Percentiles rank a stretch among this genome's conserved stretches.
phyloP scores from a whole-genome alignment of 257 asterid genomes.

The Capsicum rhomboideum region DNA sequence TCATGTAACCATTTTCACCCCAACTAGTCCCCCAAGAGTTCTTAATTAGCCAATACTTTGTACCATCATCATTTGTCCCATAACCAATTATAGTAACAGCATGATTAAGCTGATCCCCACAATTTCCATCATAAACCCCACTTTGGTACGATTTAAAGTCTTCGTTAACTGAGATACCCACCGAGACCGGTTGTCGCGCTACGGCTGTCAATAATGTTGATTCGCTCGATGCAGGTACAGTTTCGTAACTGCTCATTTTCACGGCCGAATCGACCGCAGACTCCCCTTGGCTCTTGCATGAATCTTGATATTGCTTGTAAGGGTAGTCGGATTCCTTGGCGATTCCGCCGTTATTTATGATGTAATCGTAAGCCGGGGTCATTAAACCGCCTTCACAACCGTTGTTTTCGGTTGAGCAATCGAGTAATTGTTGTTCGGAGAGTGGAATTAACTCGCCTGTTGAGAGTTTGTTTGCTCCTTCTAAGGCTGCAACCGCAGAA shows the following conservation, averaged over 20 bases:
- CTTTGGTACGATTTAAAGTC: background rate
- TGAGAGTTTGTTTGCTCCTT: too few species aligned
- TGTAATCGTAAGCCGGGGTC: too few species aligned
- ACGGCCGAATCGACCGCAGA: background rate
- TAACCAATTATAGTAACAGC: conserved; percentile 10
- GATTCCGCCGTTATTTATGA: too few species aligned
- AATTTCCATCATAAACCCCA: conserved; percentile 3
- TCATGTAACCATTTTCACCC: conserved; percentile 18
- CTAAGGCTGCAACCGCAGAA: too few species aligned
- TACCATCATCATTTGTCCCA: background rate
- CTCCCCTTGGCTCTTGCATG: background rate
- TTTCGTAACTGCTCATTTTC: conserved; percentile 5
- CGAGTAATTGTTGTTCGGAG: too few species aligned
- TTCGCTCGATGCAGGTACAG: background rate
- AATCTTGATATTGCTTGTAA: conserved; percentile 6
- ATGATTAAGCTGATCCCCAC: background rate
- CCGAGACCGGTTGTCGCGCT: background rate
- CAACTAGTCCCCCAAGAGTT: conserved; percentile 2
- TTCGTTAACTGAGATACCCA: background rate
- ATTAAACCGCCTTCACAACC: too few species aligned
- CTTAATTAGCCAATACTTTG: conserved; percentile 5
- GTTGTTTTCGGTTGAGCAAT: too few species aligned
- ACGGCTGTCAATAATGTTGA: background rate
- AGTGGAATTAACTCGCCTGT: too few species aligned
- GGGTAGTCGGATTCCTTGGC: too few species aligned